Conservation (phyloP, 169 alveolate genomes). For the Amoebophrya sp. region DNA sequence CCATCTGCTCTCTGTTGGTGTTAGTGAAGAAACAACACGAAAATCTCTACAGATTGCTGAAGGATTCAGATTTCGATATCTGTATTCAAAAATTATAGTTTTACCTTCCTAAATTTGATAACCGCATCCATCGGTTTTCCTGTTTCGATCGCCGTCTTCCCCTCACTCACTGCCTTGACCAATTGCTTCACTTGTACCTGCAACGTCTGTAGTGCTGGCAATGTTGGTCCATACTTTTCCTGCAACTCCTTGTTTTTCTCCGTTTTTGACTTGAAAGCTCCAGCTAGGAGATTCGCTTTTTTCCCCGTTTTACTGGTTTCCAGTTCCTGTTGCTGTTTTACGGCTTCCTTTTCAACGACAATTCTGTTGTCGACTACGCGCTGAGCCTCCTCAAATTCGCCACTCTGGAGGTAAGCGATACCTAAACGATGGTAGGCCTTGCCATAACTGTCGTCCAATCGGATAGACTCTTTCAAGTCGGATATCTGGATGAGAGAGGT, state of each 20-base stretch:
- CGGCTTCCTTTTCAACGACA: not conserved
- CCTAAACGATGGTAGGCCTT: not conserved
- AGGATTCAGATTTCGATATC: not conserved
- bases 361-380: not conserved
- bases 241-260: not conserved
- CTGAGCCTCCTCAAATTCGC: not conserved
- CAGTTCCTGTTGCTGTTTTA: not conserved
- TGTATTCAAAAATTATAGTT: too few species aligned
- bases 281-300: not conserved
- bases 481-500: too few species aligned
- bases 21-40: too few species aligned
- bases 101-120: not conserved
- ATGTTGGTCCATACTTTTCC: not conserved
- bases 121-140: not conserved
- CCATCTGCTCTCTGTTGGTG: too few species aligned
- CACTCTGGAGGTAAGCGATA: not conserved
- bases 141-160: not conserved
- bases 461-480: not conserved
- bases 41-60: too few species aligned
- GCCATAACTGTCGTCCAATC: not conserved
- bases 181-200: not conserved
- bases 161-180: not conserved
- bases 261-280: conserved; percentile 28
- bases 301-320: not conserved
- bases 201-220: not conserved